Evolutionary conservation across 305 asterid species (phyloP), one percentile per base, ranked within the genome.

Genomic region (Ajuga reptans): DNA sequence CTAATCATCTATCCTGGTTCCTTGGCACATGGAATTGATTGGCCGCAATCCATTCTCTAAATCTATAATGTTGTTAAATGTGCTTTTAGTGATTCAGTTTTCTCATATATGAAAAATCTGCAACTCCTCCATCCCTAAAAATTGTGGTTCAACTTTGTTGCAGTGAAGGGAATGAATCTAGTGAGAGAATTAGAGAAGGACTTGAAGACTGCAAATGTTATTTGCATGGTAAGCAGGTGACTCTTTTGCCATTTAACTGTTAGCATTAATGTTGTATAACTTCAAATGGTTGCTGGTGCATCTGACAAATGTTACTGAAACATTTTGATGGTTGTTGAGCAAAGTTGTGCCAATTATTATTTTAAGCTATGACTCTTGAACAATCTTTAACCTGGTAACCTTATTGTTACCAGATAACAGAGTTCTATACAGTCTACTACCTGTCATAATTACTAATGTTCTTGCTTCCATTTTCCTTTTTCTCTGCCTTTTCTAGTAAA

Each of bases 161-260:
- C 84, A 94, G 99, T 91, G 82, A 84, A 83, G 78, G 98, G 99
- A 85, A 94, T 94, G 99, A 83, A 94, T 85, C 85, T 94, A 79
- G 98, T 94, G 33, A 83, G 88, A 63, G 97, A 94, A 77, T 68
- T 94, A 85, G 99, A 94, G 89, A 94, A 85, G 86, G 98, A 94
- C 85, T 83, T 94, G 92, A 91, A 91, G 85, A 85, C 89, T 79
- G 99, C 99, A 67, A 91, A 84, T 84, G 99, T 94, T 74, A 94
- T 94, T 84, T 94, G 98, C 92, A 94, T 85, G 99, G 99, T 94
- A 91, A 86, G 97, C 82, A 73, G 86, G 86, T 87, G 85, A 80
- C 75, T 59, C 63, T 83, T 77, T 81, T 74, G 63, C 80, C 62
- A 51, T 73, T 72, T 10, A 68, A 60, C 71, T 64, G 67, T 61